These are phyloP conservation scores for Fragaria nilgerrensis DNA, from an alignment of 306 rosid species.

Conservation along the genomic window DNA sequence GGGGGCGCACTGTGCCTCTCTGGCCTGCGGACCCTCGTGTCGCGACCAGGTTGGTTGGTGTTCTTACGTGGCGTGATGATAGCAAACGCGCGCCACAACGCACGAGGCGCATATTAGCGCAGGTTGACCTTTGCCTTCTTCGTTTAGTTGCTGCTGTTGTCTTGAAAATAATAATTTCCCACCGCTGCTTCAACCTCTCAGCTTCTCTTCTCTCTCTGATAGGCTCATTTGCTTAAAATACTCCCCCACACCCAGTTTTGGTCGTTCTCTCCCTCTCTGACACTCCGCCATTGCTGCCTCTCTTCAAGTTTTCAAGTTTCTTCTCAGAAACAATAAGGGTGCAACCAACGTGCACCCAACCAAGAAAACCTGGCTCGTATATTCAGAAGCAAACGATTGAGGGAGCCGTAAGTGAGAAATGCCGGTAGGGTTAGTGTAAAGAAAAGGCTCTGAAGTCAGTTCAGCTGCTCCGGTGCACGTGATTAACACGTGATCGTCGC, in stretches of 20 bases:
- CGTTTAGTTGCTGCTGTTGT: neutral
- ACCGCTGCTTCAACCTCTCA: slow-evolving; percentile 22
- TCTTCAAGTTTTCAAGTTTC: neutral
- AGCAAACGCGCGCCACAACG: slow-evolving; percentile 14
- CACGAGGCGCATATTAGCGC: slow-evolving; percentile 11
- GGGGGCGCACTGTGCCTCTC: slow-evolving; percentile 3
- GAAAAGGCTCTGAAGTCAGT: no score
- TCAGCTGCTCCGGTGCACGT: no score
- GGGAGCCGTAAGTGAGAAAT: no score
- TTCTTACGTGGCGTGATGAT: slow-evolving; percentile 31
- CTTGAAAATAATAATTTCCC: slow-evolving; percentile 18
- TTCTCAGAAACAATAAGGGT: neutral
- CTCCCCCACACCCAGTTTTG: slow-evolving; percentile 20
- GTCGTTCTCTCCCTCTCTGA: slow-evolving; percentile 7
- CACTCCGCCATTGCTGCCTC: neutral
- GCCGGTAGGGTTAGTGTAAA: no score
- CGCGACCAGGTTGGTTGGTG: neutral
- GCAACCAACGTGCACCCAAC: neutral
- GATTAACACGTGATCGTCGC: no score
- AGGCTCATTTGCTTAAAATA: slow-evolving; percentile 30
- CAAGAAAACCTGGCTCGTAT: neutral
- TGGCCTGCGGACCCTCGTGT: slow-evolving; percentile 11
- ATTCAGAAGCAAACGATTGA: neutral
- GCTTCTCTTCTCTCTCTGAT: neutral
- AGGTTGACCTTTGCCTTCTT: no score